Conservation (phyloP, 2,329 filamentous ascomycete genomes). For the Paracorniculantispora psalliotae region DNA sequence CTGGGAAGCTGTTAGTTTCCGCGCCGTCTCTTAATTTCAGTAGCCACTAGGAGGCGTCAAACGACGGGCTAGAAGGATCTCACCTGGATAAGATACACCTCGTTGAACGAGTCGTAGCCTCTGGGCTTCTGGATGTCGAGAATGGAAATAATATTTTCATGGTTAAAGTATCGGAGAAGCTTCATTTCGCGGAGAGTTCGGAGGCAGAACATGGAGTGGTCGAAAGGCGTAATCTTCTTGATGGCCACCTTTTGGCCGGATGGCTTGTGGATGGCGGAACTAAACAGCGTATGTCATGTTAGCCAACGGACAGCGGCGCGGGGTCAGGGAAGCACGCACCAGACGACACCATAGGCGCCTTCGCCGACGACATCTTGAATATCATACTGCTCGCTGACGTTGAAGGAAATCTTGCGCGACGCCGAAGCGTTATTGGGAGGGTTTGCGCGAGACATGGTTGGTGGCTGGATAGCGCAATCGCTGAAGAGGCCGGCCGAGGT, state of each 20-base stretch:
- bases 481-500: background rate
- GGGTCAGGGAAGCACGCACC: slow-evolving; percentile 53
- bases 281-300: slow-evolving; percentile 30
- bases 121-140: slow-evolving; percentile 97
- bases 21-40: background rate
- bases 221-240: slow-evolving; percentile 99
- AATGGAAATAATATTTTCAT: slow-evolving; percentile 99
- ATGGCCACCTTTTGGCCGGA: slow-evolving; percentile 98
- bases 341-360: slow-evolving; percentile 96
- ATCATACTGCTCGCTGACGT: slow-evolving; percentile 98
- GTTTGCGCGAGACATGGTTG: slow-evolving; percentile 52
- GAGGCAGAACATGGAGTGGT: slow-evolving; percentile 98
- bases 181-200: slow-evolving; percentile 98
- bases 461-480: slow-evolving; percentile 15
- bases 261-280: slow-evolving; percentile 95
- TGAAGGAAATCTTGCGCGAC: slow-evolving; percentile 97
- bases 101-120: slow-evolving; percentile 92
- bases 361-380: slow-evolving; percentile 99
- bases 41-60: background rate
- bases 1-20: slow-evolving; percentile 37
- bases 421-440: slow-evolving; percentile 54
- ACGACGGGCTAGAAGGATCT: slow-evolving; percentile 17
- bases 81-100: slow-evolving; percentile 98
- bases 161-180: slow-evolving; percentile 96
- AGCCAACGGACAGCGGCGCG: slow-evolving; percentile 2